Conservation (phyloP, 2,329 filamentous ascomycete species). For the Claviceps lovelessii region DNA sequence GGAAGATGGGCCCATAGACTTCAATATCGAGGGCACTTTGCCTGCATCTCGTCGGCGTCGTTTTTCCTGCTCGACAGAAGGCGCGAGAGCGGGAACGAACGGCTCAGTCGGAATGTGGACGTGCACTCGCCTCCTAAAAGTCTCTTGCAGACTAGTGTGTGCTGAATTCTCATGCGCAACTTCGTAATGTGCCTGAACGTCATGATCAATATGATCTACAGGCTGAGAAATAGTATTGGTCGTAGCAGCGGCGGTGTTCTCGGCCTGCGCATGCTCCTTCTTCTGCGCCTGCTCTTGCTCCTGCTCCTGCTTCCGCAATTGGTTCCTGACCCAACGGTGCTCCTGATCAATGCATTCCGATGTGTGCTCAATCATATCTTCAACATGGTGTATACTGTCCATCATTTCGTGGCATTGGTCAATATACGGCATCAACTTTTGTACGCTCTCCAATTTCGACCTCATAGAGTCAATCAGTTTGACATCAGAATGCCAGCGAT, state of each 20-base stretch:
- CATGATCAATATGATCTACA: background rate
- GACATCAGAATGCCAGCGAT: conserved; percentile 17
- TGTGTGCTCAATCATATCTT: conserved; percentile 15
- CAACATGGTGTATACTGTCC: conserved; percentile 14
- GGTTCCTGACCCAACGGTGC: conserved; percentile 15
- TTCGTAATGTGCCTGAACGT: background rate
- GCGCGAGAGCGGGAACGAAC: conserved; percentile 13
- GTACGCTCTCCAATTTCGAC: conserved; percentile 12
- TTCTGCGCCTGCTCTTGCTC: background rate
- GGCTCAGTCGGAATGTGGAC: conserved; percentile 6
- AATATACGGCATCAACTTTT: conserved; percentile 12
- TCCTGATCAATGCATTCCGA: conserved; percentile 16
- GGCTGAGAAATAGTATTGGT: background rate
- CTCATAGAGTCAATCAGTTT: conserved; percentile 13
- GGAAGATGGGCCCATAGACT: conserved; percentile 6
- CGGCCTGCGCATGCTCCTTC: background rate
- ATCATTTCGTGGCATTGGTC: conserved; percentile 13
- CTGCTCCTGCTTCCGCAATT: conserved; percentile 7
- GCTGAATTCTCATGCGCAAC: background rate
- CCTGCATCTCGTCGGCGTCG: conserved; percentile 17
- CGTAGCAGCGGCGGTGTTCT: background rate
- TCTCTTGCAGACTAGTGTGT: background rate
- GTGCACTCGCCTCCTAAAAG: conserved; percentile 2
- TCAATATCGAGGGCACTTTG: conserved; percentile 22
- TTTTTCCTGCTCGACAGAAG: conserved; percentile 24